phyloP scores from a whole-genome alignment of 441 rosid species.

The Aleurites moluccanus region DNA sequence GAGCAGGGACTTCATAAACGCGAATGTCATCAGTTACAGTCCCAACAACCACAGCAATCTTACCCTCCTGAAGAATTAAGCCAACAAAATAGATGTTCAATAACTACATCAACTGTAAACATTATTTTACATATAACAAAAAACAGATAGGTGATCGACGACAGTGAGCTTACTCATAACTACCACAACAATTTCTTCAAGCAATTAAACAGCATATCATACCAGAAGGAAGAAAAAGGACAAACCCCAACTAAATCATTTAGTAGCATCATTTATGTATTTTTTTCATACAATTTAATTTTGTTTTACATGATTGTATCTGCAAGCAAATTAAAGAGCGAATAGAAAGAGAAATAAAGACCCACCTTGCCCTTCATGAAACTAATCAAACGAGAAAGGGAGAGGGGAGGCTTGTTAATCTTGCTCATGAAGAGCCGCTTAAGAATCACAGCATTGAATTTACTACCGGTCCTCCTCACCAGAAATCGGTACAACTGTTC shows the following conservation, averaged over 20 bases:
- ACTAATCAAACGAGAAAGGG: conserved; percentile 63
- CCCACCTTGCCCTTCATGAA: conserved; percentile 65
- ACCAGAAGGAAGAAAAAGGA: too few relatives aligned
- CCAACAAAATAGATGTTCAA: background rate
- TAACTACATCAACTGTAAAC: background rate
- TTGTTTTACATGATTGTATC: too few relatives aligned
- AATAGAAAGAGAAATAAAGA: background rate
- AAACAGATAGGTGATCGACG: too few relatives aligned
- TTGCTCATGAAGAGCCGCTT: conserved; percentile 93
- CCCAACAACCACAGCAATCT: conserved; percentile 82
- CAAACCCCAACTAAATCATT: too few relatives aligned
- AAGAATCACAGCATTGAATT: conserved; percentile 80
- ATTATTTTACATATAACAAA: background rate
- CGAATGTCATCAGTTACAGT: conserved; percentile 78
- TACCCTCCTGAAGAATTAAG: conserved; percentile 50
- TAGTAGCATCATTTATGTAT: background rate
- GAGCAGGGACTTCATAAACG: conserved; percentile 69
- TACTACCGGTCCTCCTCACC: conserved; percentile 81
- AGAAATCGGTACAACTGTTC: conserved; percentile 76
- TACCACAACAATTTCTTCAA: too few relatives aligned
- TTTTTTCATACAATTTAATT: too few relatives aligned
- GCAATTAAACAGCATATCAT: too few relatives aligned
- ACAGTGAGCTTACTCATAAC: too few relatives aligned
- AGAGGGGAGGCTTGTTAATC: conserved; percentile 84
- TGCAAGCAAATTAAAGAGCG: background rate